Evolutionary conservation across 768 basidiomycete species (phyloP).

Genomic region (Kwoniella bestiolae): DNA sequence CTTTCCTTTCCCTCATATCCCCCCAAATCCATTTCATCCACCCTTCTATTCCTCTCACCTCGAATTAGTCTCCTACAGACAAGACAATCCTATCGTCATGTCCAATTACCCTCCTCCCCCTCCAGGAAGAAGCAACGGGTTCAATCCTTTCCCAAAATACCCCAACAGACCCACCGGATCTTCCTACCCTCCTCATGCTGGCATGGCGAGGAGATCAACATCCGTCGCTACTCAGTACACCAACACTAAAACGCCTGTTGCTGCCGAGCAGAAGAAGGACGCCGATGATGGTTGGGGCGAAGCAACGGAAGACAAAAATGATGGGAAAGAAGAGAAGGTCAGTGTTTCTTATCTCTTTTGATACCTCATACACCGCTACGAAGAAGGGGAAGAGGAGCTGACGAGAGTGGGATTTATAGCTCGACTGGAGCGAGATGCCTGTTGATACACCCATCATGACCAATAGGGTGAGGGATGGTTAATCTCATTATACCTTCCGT

Average conservation of each 20-base stretch:
- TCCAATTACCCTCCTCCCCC: neutral
- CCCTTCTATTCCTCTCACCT: neutral
- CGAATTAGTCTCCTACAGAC: neutral
- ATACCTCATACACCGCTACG: neutral
- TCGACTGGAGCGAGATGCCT: conserved; percentile 11
- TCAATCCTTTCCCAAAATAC: neutral
- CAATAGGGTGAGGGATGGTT: neutral
- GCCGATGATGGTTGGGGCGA: neutral
- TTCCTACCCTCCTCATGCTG: neutral
- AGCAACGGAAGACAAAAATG: neutral
- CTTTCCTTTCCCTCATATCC: neutral
- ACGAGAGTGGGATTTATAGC: neutral
- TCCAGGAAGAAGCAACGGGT: neutral
- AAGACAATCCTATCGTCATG: neutral
- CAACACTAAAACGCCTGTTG: neutral
- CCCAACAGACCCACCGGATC: neutral
- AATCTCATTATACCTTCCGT: neutral
- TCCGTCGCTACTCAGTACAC: neutral
- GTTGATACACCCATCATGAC: neutral
- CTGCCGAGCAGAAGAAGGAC: neutral
- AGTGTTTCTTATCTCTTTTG: neutral
- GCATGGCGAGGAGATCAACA: neutral
- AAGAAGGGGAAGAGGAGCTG: neutral
- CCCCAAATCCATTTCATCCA: neutral
- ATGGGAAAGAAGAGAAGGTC: neutral